phyloP scores from a whole-genome alignment of 2,329 filamentous ascomycete species.

The Cercospora sp. region DNA sequence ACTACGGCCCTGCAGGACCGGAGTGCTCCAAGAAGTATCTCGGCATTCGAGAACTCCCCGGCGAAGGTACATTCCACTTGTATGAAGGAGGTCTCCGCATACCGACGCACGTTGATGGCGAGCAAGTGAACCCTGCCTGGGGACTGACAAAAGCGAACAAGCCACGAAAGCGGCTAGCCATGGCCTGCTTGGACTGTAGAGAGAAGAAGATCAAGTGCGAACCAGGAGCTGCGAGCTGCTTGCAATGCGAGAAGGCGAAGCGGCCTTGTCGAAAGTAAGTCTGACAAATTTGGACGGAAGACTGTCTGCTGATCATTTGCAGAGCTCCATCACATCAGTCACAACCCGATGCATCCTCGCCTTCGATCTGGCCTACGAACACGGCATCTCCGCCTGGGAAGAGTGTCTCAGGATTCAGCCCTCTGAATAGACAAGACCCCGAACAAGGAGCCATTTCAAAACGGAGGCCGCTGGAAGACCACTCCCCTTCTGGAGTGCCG shows the following conservation, averaged over 20 bases:
- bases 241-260: constrained; percentile 90
- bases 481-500: constrained; percentile 25
- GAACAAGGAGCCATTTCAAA: constrained; percentile 32
- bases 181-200: constrained; percentile 88
- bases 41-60: constrained; percentile 35
- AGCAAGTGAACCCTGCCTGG: constrained; percentile 87
- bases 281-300: neutral
- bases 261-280: constrained; percentile 76
- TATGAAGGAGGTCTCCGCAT: constrained; percentile 39
- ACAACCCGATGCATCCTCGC: constrained; percentile 29
- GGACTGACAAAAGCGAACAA: constrained; percentile 93
- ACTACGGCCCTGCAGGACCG: constrained; percentile 23
- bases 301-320: neutral
- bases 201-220: constrained; percentile 99
- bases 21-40: constrained; percentile 38
- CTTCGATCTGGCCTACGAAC: constrained; percentile 30
- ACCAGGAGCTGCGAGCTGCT: constrained; percentile 80
- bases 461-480: constrained; percentile 34
- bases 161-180: constrained; percentile 83
- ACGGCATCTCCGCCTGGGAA: constrained; percentile 31
- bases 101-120: constrained; percentile 67
- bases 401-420: constrained; percentile 24
- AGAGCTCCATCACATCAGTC: constrained; percentile 26
- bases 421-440: constrained; percentile 17
- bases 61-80: constrained; percentile 37